Conservation (phyloP, 2,329 filamentous ascomycete genomes). For the Volutella citrinella region DNA sequence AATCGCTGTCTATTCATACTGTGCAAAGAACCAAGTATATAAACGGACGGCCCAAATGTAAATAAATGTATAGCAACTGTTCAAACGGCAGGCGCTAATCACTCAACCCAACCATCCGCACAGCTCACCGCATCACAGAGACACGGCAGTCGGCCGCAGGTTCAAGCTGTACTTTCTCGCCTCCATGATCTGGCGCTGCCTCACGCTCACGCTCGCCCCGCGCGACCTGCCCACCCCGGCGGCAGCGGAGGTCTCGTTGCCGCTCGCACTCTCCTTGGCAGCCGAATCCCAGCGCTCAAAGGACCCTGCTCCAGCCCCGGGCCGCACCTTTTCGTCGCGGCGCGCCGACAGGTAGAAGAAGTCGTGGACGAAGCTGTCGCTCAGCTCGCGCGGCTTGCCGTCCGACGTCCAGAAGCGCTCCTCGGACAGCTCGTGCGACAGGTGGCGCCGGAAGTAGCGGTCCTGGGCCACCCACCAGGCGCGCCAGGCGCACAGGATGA, state of each 20-base stretch:
- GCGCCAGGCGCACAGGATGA: constrained; percentile 41
- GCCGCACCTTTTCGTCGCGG: constrained; percentile 26
- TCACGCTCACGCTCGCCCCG: constrained; percentile 12
- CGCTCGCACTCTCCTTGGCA: constrained; percentile 16
- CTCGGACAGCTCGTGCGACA: constrained; percentile 45
- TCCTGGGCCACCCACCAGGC: constrained; percentile 48
- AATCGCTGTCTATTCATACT: no score
- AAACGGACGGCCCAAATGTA: no score
- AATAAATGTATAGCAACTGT: no score
- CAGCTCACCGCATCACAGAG: constrained; percentile 5
- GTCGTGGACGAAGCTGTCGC: constrained; percentile 41
- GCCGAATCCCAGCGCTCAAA: constrained; percentile 18
- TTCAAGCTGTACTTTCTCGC: constrained; percentile 22
- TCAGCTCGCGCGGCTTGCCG: constrained; percentile 38
- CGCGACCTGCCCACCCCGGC: constrained; percentile 3
- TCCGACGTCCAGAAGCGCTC: constrained; percentile 47
- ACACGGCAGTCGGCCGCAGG: constrained; percentile 9
- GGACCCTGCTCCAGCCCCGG: constrained; percentile 13
- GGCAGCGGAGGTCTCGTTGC: no score
- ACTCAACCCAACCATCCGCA: no score
- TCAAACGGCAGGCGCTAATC: not conserved
- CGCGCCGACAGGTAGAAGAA: constrained; percentile 40
- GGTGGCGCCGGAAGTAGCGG: constrained; percentile 42
- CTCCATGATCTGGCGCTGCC: constrained; percentile 22
- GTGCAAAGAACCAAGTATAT: no score